Evolutionary conservation across 352 stramenopile genomes (phyloP), one percentile per base, ranked within the genome.

Genomic region (Pseudoperonospora humuli): DNA sequence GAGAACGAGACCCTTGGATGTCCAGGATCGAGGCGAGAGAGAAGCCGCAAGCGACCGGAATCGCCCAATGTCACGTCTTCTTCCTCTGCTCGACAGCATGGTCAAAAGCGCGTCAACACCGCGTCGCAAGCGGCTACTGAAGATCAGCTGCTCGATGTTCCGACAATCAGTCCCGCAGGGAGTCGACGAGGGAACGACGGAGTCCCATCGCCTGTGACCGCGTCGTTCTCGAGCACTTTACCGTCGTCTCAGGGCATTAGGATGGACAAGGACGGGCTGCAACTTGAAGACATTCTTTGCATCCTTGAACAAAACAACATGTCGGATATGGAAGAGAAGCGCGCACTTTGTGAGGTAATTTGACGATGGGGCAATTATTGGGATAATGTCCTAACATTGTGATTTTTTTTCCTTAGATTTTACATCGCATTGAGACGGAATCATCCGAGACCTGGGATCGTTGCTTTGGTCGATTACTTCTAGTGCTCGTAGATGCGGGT

Each of bases 321-420:
- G 18, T 58, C 50, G 2, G 62, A 79, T 1, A 42, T 36, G 0
- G 54, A 79, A 10, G 41, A 65, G 7, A 74, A 65, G 37, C 46
- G 48, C 3, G 62, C 64, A 2, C 63, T 85, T 9, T 61, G 60
- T 45, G 71, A 78, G 71, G 76, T 88, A 55, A 6, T n/a, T n/a
- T n/a, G n/a, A n/a, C n/a, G n/a, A n/a, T n/a, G n/a, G n/a, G n/a
- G n/a, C n/a, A n/a, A n/a, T n/a, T n/a, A n/a, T n/a, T n/a, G n/a
- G n/a, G n/a, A n/a, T n/a, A n/a, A n/a, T n/a, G n/a, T n/a, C n/a
- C n/a, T n/a, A n/a, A n/a, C n/a, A n/a, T n/a, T n/a, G n/a, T n/a
- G n/a, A n/a, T n/a, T 21, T 56, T 17, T 7, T 35, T 37, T 5
- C 13, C 38, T 49, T 43, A 82, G 70, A 64, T 61, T 15, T 36